Conservation (phyloP, 2,329 filamentous ascomycete genomes). For the Diaporthe citrichinensis region DNA sequence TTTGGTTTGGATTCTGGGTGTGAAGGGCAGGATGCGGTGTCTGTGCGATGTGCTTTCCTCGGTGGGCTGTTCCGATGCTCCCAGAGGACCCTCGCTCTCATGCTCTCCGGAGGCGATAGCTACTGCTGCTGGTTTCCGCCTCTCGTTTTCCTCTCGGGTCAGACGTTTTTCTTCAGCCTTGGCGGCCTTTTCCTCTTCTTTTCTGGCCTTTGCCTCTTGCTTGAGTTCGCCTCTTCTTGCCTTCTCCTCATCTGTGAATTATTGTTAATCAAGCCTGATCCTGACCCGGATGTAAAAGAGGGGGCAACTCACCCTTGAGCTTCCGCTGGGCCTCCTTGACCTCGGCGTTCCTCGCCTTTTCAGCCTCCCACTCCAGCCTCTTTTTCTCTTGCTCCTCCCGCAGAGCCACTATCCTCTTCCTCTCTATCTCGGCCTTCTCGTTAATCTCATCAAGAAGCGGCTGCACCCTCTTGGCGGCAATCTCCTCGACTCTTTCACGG, state of each 20-base stretch:
- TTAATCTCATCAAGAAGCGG: conserved; percentile 89
- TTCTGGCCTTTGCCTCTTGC: conserved; percentile 70
- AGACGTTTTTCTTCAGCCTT: conserved; percentile 62
- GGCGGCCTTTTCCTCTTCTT: conserved; percentile 60
- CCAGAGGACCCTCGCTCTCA: neutral
- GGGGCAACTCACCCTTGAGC: conserved; percentile 58
- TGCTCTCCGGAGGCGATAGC: neutral
- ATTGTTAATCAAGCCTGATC: neutral
- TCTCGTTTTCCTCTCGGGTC: conserved; percentile 63
- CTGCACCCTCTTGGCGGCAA: conserved; percentile 83
- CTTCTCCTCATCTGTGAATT: conserved; percentile 69
- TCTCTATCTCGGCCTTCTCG: conserved; percentile 80
- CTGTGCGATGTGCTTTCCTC: conserved; percentile 46
- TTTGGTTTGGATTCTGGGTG: conserved; percentile 42
- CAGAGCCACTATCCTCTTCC: conserved; percentile 74
- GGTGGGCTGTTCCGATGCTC: neutral
- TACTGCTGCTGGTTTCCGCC: conserved; percentile 47
- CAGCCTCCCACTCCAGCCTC: conserved; percentile 70
- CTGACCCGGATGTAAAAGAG: neutral
- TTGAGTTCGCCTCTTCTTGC: conserved; percentile 75
- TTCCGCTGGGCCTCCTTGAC: conserved; percentile 50
- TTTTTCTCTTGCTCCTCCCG: conserved; percentile 75
- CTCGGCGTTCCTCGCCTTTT: conserved; percentile 61
- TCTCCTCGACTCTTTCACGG: conserved; percentile 81
- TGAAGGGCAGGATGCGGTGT: conserved; percentile 38